Evolutionary conservation across 148 eudicot genomes (phyloP), one percentile per base, ranked within the genome.

Genomic region (Cornus kousa): DNA sequence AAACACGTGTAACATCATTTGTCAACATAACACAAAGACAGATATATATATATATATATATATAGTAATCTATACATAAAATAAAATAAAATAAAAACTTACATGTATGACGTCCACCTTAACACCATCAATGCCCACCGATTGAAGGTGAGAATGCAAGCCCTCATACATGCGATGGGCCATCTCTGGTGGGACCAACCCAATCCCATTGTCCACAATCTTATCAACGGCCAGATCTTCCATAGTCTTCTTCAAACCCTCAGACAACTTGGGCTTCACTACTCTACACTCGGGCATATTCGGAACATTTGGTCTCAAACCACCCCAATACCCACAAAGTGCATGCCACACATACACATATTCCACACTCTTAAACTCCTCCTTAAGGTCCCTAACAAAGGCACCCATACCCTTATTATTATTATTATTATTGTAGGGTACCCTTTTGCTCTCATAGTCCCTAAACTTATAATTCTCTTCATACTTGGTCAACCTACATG

Each of bases 71-170:
- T 2, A 57, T 5, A 13, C 20, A 19, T 3, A 57, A 66, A 5
- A 66, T 0, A 66, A 5, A 66, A 11, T 0, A 66, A 11, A 66
- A 19, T 0, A 20, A 19, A 20, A 17, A 37, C 72, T 70, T 20
- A 70, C 72, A 70, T 70, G 72, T 35, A 70, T 70, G 23, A 70
- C 72, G 37, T 70, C 72, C 24, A 70, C 72, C 72, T 70, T 70
- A n/a, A 70, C 72, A 39, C 72, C 72, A 70, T 70, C 72, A 39
- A 70, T 37, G 50, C 72, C 72, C 10, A 9, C 22, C 4, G 50
- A 16, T 46, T 20, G 22, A 20, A 70, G 72, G 7, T 37, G 72
- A 8, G 72, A 70, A 22, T 70, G 72, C 9, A 70, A 9, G 23
- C 23, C 72, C 72, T 70, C 72, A 22, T 70, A 70, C 72, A 70